phyloP scores from a whole-genome alignment of 2,329 filamentous ascomycete genomes.

The Neofusicoccum ribis region DNA sequence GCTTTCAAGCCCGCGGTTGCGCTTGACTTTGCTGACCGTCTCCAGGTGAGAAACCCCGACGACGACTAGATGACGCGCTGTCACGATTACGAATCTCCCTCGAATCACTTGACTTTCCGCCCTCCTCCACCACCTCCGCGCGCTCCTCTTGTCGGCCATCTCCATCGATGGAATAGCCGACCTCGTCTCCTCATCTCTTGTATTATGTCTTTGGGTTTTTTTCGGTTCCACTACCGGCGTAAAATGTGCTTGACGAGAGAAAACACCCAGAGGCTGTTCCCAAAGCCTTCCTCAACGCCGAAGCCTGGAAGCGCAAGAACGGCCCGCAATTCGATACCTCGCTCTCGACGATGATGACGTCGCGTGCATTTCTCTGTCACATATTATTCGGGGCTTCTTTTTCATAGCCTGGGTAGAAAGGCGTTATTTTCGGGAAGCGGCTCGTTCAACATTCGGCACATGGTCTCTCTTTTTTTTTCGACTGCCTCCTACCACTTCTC shows the following conservation, averaged over 20 bases:
- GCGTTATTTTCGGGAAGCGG: slow-evolving; percentile 19
- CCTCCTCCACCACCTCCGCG: slow-evolving; percentile 11
- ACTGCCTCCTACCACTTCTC: slow-evolving; percentile 6
- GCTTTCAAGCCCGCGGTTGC: not conserved
- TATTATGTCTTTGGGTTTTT: slow-evolving; percentile 20
- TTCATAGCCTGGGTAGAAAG: slow-evolving; percentile 15
- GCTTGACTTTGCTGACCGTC: not conserved
- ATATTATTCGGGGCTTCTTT: slow-evolving; percentile 17
- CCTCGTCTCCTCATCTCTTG: slow-evolving; percentile 9
- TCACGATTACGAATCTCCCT: slow-evolving; percentile 22
- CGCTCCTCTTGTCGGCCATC: not conserved
- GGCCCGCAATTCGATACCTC: slow-evolving; percentile 15
- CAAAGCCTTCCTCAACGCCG: not conserved
- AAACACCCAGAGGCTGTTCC: slow-evolving; percentile 4
- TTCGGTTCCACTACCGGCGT: slow-evolving; percentile 1
- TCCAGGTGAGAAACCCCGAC: slow-evolving; percentile 21
- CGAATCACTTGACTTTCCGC: slow-evolving; percentile 19
- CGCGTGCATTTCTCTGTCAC: slow-evolving; percentile 20
- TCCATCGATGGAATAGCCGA: not conserved
- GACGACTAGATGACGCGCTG: slow-evolving; percentile 21
- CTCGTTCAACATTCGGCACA: slow-evolving; percentile 16
- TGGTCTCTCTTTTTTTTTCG: slow-evolving; percentile 15
- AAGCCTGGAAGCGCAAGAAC: not conserved
- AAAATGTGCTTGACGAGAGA: slow-evolving; percentile 17
- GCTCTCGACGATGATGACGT: slow-evolving; percentile 18